Evolutionary conservation across 345 rosid species (phyloP).

Genomic region (Populus euphratica): DNA sequence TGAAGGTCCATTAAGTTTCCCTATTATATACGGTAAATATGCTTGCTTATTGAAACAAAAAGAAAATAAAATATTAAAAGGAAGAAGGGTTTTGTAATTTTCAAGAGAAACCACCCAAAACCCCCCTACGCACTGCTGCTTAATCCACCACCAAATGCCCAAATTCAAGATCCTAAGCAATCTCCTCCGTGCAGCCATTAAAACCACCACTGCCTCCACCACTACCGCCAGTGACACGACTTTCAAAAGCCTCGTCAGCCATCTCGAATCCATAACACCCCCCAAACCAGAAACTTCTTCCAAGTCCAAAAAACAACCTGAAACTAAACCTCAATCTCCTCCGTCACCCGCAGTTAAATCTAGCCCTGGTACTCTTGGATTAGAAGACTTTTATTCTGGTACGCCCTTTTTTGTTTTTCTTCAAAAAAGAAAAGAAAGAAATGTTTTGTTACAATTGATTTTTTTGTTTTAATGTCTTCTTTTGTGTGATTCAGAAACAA

Average conservation of each 20-base stretch:
- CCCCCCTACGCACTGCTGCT: slow-evolving; percentile 6
- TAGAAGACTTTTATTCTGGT: slow-evolving; percentile 26
- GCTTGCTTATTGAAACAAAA: no score
- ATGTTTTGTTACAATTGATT: neutral
- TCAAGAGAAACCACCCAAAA: neutral
- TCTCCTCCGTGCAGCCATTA: slow-evolving; percentile 20
- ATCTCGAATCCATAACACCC: neutral
- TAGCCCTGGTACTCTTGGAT: neutral
- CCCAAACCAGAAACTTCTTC: slow-evolving; percentile 2
- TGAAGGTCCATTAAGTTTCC: no score
- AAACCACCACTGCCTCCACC: neutral
- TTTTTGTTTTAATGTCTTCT: no score
- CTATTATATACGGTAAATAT: no score
- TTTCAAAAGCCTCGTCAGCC: neutral
- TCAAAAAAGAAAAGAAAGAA: neutral
- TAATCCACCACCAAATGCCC: slow-evolving; percentile 22
- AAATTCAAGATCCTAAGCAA: slow-evolving; percentile 21
- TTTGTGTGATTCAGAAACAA: neutral
- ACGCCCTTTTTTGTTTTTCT: neutral
- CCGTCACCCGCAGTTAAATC: neutral
- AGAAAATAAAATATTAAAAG: no score
- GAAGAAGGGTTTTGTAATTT: neutral
- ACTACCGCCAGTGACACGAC: neutral
- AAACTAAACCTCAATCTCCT: neutral
- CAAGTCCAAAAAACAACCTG: neutral